Conservation (phyloP, 805 yeast genomes). For the Saccharomycopsis sp. region DNA sequence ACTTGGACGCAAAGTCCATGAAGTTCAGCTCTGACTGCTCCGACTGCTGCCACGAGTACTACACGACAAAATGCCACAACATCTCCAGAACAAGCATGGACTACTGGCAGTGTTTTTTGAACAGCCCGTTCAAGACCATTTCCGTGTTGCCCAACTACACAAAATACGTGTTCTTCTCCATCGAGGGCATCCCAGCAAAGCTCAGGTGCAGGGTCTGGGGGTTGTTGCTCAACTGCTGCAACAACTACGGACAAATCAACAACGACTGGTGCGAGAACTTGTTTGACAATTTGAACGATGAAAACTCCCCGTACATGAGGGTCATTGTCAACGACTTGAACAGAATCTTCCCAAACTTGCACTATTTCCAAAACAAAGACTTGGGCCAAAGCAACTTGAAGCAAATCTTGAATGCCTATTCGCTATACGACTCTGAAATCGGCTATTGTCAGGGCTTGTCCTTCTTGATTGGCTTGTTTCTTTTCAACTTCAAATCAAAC, state of each 20-base stretch:
- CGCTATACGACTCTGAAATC: conserved; percentile 54
- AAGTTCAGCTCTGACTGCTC: conserved; percentile 15
- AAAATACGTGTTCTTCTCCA: conserved; percentile 32
- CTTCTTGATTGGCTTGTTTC: conserved; percentile 51
- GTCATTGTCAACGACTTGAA: conserved; percentile 48
- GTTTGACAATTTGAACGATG: conserved; percentile 32
- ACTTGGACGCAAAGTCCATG: conserved; percentile 22
- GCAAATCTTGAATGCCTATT: conserved; percentile 50
- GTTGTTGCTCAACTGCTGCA: conserved; percentile 23
- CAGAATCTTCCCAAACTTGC: conserved; percentile 50
- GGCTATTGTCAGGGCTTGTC: conserved; percentile 65
- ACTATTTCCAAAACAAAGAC: conserved; percentile 36
- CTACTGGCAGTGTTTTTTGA: conserved; percentile 38
- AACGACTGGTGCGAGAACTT: conserved; percentile 26
- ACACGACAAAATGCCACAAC: conserved; percentile 10
- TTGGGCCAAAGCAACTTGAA: conserved; percentile 39
- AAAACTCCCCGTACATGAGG: conserved; percentile 34
- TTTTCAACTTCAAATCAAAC: conserved; percentile 33
- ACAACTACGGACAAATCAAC: conserved; percentile 22
- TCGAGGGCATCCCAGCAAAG: conserved; percentile 37
- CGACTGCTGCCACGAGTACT: conserved; percentile 23
- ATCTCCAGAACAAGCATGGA: conserved; percentile 28
- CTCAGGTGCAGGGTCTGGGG: conserved; percentile 40
- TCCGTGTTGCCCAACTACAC: conserved; percentile 41
- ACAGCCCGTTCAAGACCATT: conserved; percentile 36